These are phyloP conservation scores for Paramecium biaurelia DNA, from an alignment of 73 alveolate genomes.

Conservation along the genomic window DNA sequence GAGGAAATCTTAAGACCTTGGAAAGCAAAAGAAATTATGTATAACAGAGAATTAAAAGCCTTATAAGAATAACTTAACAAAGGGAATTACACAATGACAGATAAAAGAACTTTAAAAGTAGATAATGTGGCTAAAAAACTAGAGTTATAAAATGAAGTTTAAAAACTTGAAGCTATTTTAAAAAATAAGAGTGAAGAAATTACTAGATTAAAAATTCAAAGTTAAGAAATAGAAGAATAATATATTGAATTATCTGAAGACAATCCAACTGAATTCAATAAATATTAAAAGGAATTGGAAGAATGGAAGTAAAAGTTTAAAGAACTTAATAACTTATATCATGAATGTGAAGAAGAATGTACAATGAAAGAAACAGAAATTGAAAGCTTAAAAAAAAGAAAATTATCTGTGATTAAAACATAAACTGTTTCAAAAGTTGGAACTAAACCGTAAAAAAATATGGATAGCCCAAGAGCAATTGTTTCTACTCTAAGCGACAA, in stretches of 20 bases:
- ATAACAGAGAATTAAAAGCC: background rate
- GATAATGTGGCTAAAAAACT: background rate
- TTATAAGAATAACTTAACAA: background rate
- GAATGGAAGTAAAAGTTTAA: conserved; percentile 1
- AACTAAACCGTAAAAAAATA: background rate
- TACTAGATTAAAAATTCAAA: background rate
- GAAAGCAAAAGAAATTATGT: conserved; percentile 15
- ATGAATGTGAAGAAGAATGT: background rate
- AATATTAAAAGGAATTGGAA: background rate
- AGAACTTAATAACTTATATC: background rate
- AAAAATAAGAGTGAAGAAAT: background rate
- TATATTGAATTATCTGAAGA: background rate
- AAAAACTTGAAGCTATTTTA: background rate
- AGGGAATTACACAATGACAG: background rate
- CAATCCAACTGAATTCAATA: background rate
- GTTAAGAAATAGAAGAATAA: background rate
- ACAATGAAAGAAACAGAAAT: conserved; percentile 31
- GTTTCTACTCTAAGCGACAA: background rate
- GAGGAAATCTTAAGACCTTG: background rate
- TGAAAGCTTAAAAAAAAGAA: conserved; percentile 20
- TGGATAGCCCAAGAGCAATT: conserved; percentile 28
- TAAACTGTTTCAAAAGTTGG: background rate
- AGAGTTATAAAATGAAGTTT: background rate
- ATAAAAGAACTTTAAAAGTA: background rate
- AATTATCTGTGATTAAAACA: background rate